A percentile compares a stretch with the other conserved stretches of the same genome.
These are phyloP conservation scores for Pilasporangium apinafurcum DNA, from an alignment of 352 stramenopile species.

Conservation along the genomic window DNA sequence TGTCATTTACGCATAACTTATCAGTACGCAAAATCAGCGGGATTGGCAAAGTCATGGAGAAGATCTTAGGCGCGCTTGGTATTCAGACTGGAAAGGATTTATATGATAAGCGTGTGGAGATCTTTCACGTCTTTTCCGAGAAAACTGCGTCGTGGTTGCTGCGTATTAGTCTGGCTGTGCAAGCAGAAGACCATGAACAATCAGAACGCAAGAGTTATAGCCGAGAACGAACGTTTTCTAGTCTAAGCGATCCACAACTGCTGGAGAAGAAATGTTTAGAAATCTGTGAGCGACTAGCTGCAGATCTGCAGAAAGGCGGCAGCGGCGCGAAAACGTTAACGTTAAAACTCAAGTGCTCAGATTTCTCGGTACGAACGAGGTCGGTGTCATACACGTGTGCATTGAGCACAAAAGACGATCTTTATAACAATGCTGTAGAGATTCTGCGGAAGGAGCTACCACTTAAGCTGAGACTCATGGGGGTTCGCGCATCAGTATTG, in stretches of 20 bases:
- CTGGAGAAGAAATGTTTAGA: constrained; percentile 64
- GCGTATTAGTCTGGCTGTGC: constrained; percentile 62
- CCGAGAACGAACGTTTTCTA: constrained; percentile 64
- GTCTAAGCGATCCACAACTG: constrained; percentile 22
- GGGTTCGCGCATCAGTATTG: constrained; percentile 46
- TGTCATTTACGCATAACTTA: constrained; percentile 87
- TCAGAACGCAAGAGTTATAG: constrained; percentile 77
- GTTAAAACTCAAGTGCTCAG: constrained; percentile 64
- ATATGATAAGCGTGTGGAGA: constrained; percentile 42
- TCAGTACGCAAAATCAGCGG: constrained; percentile 91
- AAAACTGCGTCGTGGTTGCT: constrained; percentile 68
- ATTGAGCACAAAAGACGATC: constrained; percentile 31
- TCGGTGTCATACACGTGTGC: constrained; percentile 36
- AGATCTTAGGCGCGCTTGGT: constrained; percentile 78
- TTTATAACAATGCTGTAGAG: constrained; percentile 37
- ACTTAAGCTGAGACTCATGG: constrained; percentile 60
- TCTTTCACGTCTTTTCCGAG: constrained; percentile 62
- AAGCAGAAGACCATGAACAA: constrained; percentile 28
- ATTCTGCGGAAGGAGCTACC: constrained; percentile 58
- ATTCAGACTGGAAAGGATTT: constrained; percentile 85
- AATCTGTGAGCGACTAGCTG: constrained; percentile 45
- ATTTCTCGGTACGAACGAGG: constrained; percentile 52
- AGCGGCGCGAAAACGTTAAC: constrained; percentile 53
- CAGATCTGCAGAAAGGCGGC: constrained; percentile 38
- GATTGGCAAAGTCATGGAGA: constrained; percentile 95